phyloP scores from a whole-genome alignment of 2,329 filamentous ascomycete species.

The Arthrobotrys conoides region DNA sequence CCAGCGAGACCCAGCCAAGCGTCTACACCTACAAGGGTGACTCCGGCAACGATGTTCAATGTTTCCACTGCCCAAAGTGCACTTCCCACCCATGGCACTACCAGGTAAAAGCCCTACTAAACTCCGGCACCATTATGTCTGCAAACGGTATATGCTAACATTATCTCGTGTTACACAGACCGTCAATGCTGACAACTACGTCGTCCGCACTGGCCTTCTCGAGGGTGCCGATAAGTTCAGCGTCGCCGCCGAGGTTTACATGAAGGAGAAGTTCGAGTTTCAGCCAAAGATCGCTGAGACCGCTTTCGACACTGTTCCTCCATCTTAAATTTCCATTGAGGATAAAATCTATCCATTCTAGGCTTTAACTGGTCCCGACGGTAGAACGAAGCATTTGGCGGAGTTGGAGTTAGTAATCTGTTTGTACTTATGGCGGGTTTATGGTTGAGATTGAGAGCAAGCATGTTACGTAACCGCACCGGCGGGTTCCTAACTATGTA shows the following conservation, averaged over 20 bases:
- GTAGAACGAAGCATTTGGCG: conserved; percentile 19
- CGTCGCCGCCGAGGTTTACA: conserved; percentile 50
- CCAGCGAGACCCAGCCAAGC: conserved; percentile 37
- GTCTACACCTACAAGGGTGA: conserved; percentile 57
- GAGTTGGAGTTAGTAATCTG: conserved; percentile 13
- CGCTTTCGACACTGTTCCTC: conserved; percentile 32
- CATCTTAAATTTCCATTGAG: conserved; percentile 18
- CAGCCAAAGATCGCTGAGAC: conserved; percentile 28
- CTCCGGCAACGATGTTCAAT: conserved; percentile 53
- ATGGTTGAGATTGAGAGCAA: background rate
- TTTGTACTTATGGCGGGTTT: conserved; percentile 29
- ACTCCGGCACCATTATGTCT: background rate
- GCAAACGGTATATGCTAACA: background rate
- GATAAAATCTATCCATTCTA: background rate
- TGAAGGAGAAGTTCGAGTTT: conserved; percentile 45
- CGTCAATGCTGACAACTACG: conserved; percentile 35
- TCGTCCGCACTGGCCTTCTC: conserved; percentile 52
- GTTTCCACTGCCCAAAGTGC: conserved; percentile 59
- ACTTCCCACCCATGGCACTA: conserved; percentile 59
- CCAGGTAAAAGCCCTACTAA: conserved; percentile 37
- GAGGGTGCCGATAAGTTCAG: conserved; percentile 29
- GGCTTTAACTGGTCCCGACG: background rate
- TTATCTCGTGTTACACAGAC: conserved; percentile 19
- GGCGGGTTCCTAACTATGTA: background rate
- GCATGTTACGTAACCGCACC: background rate